phyloP scores from a whole-genome alignment of 139 green algal species.

The Ostreobium quekettii region DNA sequence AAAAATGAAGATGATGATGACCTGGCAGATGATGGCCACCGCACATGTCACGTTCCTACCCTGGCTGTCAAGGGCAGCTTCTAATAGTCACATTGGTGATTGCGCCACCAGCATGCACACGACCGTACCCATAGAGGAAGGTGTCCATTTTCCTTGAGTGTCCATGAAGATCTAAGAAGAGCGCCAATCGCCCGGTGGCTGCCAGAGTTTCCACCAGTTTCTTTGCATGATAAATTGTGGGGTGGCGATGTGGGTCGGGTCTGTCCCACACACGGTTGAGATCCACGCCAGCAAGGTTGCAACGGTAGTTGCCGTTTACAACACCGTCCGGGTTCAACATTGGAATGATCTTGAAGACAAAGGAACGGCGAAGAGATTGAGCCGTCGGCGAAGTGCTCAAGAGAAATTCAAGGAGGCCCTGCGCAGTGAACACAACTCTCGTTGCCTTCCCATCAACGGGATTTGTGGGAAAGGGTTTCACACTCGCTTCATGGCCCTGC shows the following conservation, averaged over 20 bases:
- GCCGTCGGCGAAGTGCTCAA: constrained; percentile 36
- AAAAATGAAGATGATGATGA: too few species aligned
- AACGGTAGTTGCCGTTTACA: constrained; percentile 54
- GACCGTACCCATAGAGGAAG: too few species aligned
- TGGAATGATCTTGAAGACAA: constrained; percentile 66
- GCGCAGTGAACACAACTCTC: constrained; percentile 7
- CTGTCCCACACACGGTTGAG: constrained; percentile 63
- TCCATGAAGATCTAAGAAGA: constrained; percentile 69
- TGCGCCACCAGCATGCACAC: too few species aligned
- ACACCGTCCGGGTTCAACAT: constrained; percentile 70
- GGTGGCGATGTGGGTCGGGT: constrained; percentile 45
- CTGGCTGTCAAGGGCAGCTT: too few species aligned
- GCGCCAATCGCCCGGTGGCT: constrained; percentile 27
- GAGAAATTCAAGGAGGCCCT: constrained; percentile 57
- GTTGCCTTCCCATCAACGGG: too few species aligned
- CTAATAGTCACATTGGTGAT: too few species aligned
- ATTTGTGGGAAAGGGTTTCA: too few species aligned
- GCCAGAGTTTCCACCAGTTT: constrained; percentile 30
- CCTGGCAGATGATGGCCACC: too few species aligned
- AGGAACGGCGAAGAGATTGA: constrained; percentile 37
- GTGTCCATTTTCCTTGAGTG: constrained; percentile 57
- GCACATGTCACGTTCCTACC: too few species aligned
- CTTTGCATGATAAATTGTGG: constrained; percentile 52
- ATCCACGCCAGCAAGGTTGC: constrained; percentile 59
- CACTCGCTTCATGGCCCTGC: too few species aligned